These are phyloP conservation scores for Cyclotella sp. DNA, from an alignment of 108 stramenopile genomes.

Conservation along the genomic window DNA sequence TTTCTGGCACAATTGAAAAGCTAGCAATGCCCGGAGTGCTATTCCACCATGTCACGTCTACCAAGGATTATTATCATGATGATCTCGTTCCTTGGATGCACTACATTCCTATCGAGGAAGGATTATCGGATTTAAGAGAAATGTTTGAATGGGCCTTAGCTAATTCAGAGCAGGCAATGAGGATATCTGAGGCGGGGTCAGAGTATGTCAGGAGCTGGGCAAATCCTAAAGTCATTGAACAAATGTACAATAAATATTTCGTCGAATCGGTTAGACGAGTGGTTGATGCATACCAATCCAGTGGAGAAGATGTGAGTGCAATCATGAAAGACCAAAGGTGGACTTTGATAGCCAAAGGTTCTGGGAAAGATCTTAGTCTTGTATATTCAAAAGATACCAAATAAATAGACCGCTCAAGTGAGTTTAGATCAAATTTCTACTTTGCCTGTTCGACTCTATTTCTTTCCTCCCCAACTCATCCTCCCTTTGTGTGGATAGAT, in stretches of 20 bases:
- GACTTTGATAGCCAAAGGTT: slow-evolving; percentile 18
- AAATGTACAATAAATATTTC: slow-evolving; percentile 30
- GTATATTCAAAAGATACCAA: slow-evolving; percentile 5
- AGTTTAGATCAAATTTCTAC: background rate
- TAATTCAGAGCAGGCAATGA: slow-evolving; percentile 10
- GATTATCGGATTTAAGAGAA: slow-evolving; percentile 23
- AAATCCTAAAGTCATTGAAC: slow-evolving; percentile 3
- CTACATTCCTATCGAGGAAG: slow-evolving; percentile 26
- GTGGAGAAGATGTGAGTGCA: slow-evolving; percentile 8
- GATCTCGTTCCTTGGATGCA: slow-evolving; percentile 34
- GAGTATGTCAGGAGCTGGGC: slow-evolving; percentile 20
- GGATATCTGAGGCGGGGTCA: slow-evolving; percentile 27
- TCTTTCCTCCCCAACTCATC: too few relatives aligned
- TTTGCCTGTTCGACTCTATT: too few relatives aligned
- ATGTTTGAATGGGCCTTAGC: slow-evolving; percentile 30
- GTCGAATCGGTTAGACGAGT: slow-evolving; percentile 8
- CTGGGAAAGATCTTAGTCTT: slow-evolving; percentile 8
- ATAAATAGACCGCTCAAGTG: background rate
- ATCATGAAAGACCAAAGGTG: slow-evolving; percentile 7
- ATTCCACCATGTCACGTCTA: slow-evolving; percentile 35
- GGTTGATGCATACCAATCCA: slow-evolving; percentile 7
- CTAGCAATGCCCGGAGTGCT: slow-evolving; percentile 45
- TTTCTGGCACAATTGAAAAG: slow-evolving; percentile 32
- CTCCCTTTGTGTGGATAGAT: too few relatives aligned
- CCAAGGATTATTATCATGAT: slow-evolving; percentile 33